Percentiles rank a stretch among this genome's conserved stretches.
These are phyloP conservation scores for Sonneratia caseolaris DNA, from an alignment of 345 rosid species.

Conservation along the genomic window DNA sequence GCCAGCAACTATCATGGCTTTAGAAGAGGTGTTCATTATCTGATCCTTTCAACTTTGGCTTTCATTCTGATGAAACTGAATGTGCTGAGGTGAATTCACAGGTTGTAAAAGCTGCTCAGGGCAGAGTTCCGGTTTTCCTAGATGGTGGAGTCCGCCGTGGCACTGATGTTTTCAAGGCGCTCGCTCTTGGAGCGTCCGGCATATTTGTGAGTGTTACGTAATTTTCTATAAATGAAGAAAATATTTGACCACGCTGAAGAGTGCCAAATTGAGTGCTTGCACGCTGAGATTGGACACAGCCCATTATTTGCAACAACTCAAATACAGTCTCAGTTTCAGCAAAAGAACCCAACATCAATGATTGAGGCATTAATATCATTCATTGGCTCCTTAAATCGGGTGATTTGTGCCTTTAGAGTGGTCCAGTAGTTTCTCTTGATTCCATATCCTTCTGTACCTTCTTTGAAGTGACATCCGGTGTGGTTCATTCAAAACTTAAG, in stretches of 20 bases:
- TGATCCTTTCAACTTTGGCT: background rate
- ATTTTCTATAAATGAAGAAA: background rate
- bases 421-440: no score
- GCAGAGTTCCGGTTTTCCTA: conserved; percentile 76
- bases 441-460: no score
- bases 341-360: background rate
- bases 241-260: no score
- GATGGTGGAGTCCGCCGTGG: conserved; percentile 98
- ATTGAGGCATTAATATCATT: background rate
- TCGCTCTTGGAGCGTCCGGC: conserved; percentile 95
- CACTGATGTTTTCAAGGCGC: conserved; percentile 94
- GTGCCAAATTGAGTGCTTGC: background rate
- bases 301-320: background rate
- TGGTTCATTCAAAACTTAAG: no score
- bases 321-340: background rate
- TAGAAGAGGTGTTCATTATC: conserved; percentile 64
- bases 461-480: no score
- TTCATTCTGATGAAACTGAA: background rate
- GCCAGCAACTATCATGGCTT: conserved; percentile 73
- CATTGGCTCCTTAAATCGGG: no score
- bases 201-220: conserved; percentile 55
- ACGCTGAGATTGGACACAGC: background rate
- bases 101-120: conserved; percentile 88
- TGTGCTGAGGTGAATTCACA: conserved; percentile 11
- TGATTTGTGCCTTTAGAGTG: no score